phyloP scores from a whole-genome alignment of 441 rosid species.

The Croton setiger region DNA sequence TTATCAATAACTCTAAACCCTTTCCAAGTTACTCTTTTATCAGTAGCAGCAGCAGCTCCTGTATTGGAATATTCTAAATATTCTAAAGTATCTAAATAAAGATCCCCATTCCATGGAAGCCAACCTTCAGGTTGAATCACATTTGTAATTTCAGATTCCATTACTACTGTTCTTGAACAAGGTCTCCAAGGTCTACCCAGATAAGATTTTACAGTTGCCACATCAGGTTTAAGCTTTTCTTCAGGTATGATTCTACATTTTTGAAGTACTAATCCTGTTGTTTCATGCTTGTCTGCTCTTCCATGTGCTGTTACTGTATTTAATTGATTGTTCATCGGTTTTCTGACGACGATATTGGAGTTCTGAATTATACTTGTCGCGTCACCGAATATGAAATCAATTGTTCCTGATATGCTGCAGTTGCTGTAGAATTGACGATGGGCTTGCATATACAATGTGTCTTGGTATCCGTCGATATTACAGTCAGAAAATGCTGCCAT shows the following conservation, averaged over 20 bases:
- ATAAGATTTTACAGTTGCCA: slow-evolving; percentile 11
- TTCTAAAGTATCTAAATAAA: slow-evolving; percentile 21
- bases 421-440: slow-evolving; percentile 30
- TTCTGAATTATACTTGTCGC: slow-evolving; percentile 25
- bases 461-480: slow-evolving; percentile 30
- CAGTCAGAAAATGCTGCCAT: slow-evolving; percentile 23
- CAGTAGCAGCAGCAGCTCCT: slow-evolving; percentile 17
- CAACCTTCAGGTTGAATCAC: slow-evolving; percentile 33
- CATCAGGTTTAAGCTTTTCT: slow-evolving; percentile 9
- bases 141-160: slow-evolving; percentile 28
- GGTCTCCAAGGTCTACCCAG: slow-evolving; percentile 33
- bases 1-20: slow-evolving; percentile 9
- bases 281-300: slow-evolving; percentile 16
- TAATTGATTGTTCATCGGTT: slow-evolving; percentile 15
- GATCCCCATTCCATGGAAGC: slow-evolving; percentile 27
- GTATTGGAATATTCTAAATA: slow-evolving; percentile 24
- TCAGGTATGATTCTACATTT: slow-evolving; percentile 27
- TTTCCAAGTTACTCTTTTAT: slow-evolving; percentile 27
- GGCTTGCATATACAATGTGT: slow-evolving; percentile 27
- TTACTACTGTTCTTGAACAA: slow-evolving; percentile 26
- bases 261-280: slow-evolving; percentile 25
- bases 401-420: slow-evolving; percentile 28
- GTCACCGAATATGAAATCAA: slow-evolving; percentile 36
- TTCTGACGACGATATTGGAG: slow-evolving; percentile 19
- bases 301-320: slow-evolving; percentile 31